phyloP scores from a whole-genome alignment of 1,284 basidiomycete species.

The Puccinia polysora region DNA sequence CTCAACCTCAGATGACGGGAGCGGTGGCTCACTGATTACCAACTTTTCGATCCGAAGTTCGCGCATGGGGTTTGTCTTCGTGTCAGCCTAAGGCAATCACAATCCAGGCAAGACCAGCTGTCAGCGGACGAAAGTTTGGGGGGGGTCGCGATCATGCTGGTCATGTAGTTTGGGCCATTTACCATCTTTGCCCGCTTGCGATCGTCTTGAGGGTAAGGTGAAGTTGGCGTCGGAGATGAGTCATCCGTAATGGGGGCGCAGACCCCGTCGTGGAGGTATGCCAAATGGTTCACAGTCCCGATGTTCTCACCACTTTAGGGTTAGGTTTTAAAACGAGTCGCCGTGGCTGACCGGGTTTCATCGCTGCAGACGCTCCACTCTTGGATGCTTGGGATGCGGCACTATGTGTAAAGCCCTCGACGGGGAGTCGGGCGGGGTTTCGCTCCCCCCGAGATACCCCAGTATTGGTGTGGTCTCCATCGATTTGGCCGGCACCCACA shows the following conservation, averaged over 20 bases:
- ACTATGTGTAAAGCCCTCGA: too few species aligned
- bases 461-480: too few species aligned
- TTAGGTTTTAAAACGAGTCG: too few species aligned
- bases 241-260: not conserved
- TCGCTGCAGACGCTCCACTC: too few species aligned
- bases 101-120: too few species aligned
- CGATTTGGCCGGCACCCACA: too few species aligned
- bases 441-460: too few species aligned
- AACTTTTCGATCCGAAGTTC: slow-evolving; percentile 42
- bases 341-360: too few species aligned
- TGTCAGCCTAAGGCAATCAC: slow-evolving; percentile 40
- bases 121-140: too few species aligned
- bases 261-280: not conserved
- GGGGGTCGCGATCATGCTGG: too few species aligned
- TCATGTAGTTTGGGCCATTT: too few species aligned
- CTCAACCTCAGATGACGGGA: not conserved
- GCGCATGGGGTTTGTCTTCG: slow-evolving; percentile 43
- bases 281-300: too few species aligned
- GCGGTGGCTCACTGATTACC: slow-evolving; percentile 39
- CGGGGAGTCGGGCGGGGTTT: not conserved
- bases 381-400: not conserved
- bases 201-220: slow-evolving; percentile 9
- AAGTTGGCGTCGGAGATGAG: not conserved
- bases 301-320: slow-evolving; percentile 21
- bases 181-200: slow-evolving; percentile 9